Base-by-base conservation (phyloP, 2,329 filamentous ascomycete species). In the Cordyceps fumosorosea region DNA sequence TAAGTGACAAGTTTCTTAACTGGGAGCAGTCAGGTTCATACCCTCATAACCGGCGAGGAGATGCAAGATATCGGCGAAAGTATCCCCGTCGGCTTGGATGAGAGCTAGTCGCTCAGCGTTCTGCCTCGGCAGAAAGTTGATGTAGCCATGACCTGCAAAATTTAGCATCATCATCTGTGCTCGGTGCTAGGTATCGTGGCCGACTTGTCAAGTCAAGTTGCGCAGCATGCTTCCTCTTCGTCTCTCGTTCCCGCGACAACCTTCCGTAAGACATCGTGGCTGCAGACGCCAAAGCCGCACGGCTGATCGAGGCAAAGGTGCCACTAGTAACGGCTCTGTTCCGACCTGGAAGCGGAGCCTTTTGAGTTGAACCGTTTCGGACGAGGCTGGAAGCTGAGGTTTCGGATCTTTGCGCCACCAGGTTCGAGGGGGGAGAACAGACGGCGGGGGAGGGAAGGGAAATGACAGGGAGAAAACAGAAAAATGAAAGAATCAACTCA, bases 41-140 rank as follows among this genome's bases (percentile, higher is more conserved):
- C 83, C 81, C 77, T 93, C 90, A 74, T 96, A 96, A 68, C 92
- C 88, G 70, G 83, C 83, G 63, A 96, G 84, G 65, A 93, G 80
- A 47, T 84, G 80, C 53, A 95, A 76, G 60, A 95, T 85, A 67
- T 89, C 87, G 14, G 85, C 83, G 69, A 96, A 89, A 12, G 84
- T 88, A 69, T 93, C 90, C 61, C 72, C 69, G 62, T 85, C 82
- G 42, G 80, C 80, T 60, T 83, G 80, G 52, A 86, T 75, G 50
- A 86, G 74, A 57, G 73, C 76, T 47, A 85, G 72, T 62, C 76
- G 79, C 24, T 77, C 74, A n/a, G 71, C 55, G 55, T 73, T 77
- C 20, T 76, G 72, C 63, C 75, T 79, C 16, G 78, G 75, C 47
- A 84, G 70, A 69, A 84, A 86, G 64, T 85, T 84, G 69, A 85